These are phyloP conservation scores for Zelopaecilomyces penicillatus DNA, from an alignment of 2,329 filamentous ascomycete species.

Conservation along the genomic window DNA sequence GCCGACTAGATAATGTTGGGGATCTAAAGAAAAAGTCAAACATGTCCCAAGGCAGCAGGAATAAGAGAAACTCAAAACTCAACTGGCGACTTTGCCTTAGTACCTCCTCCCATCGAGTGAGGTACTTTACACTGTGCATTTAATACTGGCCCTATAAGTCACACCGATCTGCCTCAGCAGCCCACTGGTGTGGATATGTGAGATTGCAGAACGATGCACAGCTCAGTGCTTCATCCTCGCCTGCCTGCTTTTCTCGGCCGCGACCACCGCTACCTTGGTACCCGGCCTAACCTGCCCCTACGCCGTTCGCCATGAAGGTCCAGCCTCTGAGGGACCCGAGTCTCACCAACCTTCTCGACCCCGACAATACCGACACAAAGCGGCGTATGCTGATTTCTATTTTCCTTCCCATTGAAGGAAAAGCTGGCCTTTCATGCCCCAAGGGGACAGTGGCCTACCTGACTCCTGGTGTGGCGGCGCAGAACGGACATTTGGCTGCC, in stretches of 20 bases:
- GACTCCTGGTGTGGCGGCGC: slow-evolving; percentile 20
- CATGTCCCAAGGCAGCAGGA: too few species aligned
- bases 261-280: slow-evolving; percentile 15
- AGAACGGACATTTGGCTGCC: slow-evolving; percentile 17
- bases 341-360: slow-evolving; percentile 23
- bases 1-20: too few species aligned
- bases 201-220: too few species aligned
- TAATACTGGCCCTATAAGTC: too few species aligned
- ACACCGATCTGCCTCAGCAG: too few species aligned
- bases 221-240: too few species aligned
- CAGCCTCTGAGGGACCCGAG: slow-evolving; percentile 18
- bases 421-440: slow-evolving; percentile 14
- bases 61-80: too few species aligned
- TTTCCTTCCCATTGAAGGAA: slow-evolving; percentile 20
- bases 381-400: slow-evolving; percentile 19
- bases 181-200: too few species aligned
- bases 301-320: slow-evolving; percentile 16
- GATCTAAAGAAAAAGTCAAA: too few species aligned
- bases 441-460: slow-evolving; percentile 19
- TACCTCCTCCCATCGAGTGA: too few species aligned
- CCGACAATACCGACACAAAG: slow-evolving; percentile 13
- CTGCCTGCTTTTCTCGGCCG: slow-evolving; percentile 9
- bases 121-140: too few species aligned
- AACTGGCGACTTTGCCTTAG: too few species aligned
- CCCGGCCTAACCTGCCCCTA: slow-evolving; percentile 20